Evolutionary conservation across 148 eudicot species (phyloP).

Genomic region (Limonium bicolor): DNA sequence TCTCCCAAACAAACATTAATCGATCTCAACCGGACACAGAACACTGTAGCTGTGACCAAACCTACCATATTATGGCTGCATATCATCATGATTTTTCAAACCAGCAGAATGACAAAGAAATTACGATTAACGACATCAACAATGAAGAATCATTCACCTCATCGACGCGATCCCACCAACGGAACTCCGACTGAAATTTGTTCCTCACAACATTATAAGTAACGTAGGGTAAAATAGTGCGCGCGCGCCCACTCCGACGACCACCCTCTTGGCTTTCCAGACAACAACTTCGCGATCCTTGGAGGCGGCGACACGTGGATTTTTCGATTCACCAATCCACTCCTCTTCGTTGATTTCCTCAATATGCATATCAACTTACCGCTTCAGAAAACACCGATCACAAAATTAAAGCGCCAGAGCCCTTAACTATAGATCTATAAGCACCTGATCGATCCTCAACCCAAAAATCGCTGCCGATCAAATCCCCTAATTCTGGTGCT

Average conservation of each 20-base stretch:
- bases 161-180: slow-evolving; percentile 89
- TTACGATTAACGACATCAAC: neutral
- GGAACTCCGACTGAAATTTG: slow-evolving; percentile 56
- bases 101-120: neutral
- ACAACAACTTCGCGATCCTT: slow-evolving; percentile 14
- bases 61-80: too few species aligned
- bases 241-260: slow-evolving; percentile 78
- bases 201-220: slow-evolving; percentile 57
- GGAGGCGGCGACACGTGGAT: slow-evolving; percentile 11
- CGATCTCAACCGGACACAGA: too few species aligned
- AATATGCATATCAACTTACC: slow-evolving; percentile 38
- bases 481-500: too few species aligned
- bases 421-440: too few species aligned
- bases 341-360: slow-evolving; percentile 37
- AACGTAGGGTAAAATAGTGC: slow-evolving; percentile 75
- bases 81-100: too few species aligned
- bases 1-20: neutral
- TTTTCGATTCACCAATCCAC: slow-evolving; percentile 5
- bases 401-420: too few species aligned
- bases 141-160: slow-evolving; percentile 24
- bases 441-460: too few species aligned
- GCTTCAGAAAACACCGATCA: too few species aligned
- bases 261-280: slow-evolving; percentile 46
- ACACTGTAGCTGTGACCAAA: too few species aligned
- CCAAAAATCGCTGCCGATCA: too few species aligned